Base-by-base conservation (phyloP, 805 yeast species). In the Candida ponderosae region DNA sequence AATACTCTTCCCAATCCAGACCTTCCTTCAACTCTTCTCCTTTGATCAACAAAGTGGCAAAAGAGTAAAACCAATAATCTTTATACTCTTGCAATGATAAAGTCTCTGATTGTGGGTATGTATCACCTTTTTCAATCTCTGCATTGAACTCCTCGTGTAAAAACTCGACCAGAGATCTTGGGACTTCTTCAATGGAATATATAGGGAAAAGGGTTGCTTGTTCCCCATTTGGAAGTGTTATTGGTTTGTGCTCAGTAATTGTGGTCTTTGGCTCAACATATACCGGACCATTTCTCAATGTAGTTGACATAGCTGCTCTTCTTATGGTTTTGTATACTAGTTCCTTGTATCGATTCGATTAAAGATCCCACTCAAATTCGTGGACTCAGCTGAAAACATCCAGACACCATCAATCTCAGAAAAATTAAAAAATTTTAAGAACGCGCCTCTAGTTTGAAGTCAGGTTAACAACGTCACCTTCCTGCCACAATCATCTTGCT, bases 61-160 rank as follows among this genome's bases (percentile, higher is more conserved):
- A 85, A 15, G 77, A 68, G 8, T 66, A 66, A 44, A 81, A 79
- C 82, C 90, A 83, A 54, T 77, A 78, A 17, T 66, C 64, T n/a
- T 53, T 38, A 56, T 81, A 88, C 40, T 72, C 79, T 3, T 74
- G 68, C 15, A 51, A 54, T 4, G 65, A 40, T 34, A 73, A 50
- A 2, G 51, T 50, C 6, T 67, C 57, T 18, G 63, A 59, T 41
- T 74, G 66, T 0, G 96, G 94, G 47, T 88, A 87, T 0, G 96
- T 86, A 28, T 63, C 59, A 5, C 97, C 97, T 31, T 67, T 74
- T 26, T 72, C 82, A 6, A 88, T 68, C 38, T 83, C 86, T 14
- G 54, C 48, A 54, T 83, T 84, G 63, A 83, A 74, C 40, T 75
- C 72, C 4, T 59, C 53, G 39, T 57, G 65, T 43, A 84, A 49